Evolutionary conservation across 257 asterid species (phyloP).

Genomic region (Hygrophila difformis): DNA sequence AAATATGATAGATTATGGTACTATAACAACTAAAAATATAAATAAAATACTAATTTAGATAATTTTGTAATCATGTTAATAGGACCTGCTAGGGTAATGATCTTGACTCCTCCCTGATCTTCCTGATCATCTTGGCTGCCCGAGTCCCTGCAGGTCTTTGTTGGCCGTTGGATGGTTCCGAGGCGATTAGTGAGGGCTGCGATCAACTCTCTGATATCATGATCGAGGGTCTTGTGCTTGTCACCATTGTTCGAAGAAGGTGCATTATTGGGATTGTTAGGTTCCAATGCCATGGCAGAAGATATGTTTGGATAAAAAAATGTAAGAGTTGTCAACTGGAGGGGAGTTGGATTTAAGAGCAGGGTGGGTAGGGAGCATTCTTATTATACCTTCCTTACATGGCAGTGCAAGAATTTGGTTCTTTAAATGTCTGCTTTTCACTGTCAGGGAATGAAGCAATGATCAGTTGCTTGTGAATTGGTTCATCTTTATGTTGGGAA

Average conservation of each 20-base stretch:
- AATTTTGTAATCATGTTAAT: too few species aligned
- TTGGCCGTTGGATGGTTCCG: constrained; percentile 32
- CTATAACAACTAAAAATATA: too few species aligned
- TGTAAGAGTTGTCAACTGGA: not conserved
- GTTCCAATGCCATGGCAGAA: constrained; percentile 33
- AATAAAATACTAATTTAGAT: too few species aligned
- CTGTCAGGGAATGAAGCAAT: constrained; percentile 21
- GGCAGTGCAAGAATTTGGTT: constrained; percentile 31
- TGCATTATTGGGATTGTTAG: constrained; percentile 20
- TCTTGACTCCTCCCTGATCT: constrained; percentile 10
- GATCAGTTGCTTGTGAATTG: constrained; percentile 33
- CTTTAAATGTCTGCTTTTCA: constrained; percentile 5
- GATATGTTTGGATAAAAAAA: not conserved
- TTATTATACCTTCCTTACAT: constrained; percentile 23
- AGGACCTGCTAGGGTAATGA: too few species aligned
- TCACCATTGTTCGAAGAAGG: constrained; percentile 19
- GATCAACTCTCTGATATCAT: constrained; percentile 54
- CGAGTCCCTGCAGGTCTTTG: constrained; percentile 26
- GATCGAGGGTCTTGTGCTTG: constrained; percentile 40
- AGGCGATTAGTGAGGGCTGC: constrained; percentile 50
- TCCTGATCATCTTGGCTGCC: too few species aligned
- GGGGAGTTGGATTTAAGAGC: constrained; percentile 20
- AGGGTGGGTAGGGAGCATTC: not conserved
- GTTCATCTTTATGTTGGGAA: constrained; percentile 18
- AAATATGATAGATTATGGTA: too few species aligned